Conservation (phyloP, 495 filamentous ascomycete genomes). For the Aspergillus diversus region DNA sequence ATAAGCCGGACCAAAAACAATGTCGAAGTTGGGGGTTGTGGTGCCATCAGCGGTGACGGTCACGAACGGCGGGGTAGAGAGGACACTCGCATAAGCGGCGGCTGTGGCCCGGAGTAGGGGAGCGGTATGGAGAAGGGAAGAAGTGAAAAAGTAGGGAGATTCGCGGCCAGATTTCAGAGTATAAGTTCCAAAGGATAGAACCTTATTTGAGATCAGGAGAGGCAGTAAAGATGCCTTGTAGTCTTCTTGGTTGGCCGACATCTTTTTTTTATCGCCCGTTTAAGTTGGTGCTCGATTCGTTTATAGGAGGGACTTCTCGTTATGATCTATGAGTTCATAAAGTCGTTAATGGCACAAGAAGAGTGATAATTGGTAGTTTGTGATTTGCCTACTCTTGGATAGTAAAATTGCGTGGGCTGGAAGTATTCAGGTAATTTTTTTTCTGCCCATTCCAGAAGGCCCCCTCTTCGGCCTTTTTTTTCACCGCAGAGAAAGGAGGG, state of each 20-base stretch:
- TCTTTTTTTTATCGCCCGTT: slow-evolving; percentile 1
- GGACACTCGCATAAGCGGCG: slow-evolving; percentile 77
- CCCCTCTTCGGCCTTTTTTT: slow-evolving; percentile 7
- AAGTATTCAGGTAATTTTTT: not conserved
- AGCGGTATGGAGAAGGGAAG: slow-evolving; percentile 79
- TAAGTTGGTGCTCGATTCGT: too few species aligned
- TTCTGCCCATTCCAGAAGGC: not conserved
- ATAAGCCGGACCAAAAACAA: slow-evolving; percentile 79
- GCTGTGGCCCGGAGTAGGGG: slow-evolving; percentile 73
- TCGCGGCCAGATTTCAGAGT: slow-evolving; percentile 88
- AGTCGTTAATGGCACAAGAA: not conserved
- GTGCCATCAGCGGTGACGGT: slow-evolving; percentile 30
- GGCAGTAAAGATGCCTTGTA: slow-evolving; percentile 73
- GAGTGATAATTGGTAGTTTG: not conserved
- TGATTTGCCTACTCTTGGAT: not conserved
- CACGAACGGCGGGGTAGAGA: slow-evolving; percentile 52
- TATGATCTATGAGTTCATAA: not conserved
- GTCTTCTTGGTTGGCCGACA: slow-evolving; percentile 37
- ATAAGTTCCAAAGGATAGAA: slow-evolving; percentile 88
- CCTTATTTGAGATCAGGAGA: slow-evolving; percentile 68
- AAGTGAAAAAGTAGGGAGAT: slow-evolving; percentile 99
- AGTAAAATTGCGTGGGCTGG: not conserved
- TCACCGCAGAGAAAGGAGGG: slow-evolving; percentile 12
- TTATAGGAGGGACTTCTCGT: not conserved
- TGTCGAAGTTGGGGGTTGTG: slow-evolving; percentile 41